A percentile compares a stretch with the other conserved stretches of the same genome.
Conservation (phyloP, 257 asterid species). For the Dorcoceras hygrometricum region DNA sequence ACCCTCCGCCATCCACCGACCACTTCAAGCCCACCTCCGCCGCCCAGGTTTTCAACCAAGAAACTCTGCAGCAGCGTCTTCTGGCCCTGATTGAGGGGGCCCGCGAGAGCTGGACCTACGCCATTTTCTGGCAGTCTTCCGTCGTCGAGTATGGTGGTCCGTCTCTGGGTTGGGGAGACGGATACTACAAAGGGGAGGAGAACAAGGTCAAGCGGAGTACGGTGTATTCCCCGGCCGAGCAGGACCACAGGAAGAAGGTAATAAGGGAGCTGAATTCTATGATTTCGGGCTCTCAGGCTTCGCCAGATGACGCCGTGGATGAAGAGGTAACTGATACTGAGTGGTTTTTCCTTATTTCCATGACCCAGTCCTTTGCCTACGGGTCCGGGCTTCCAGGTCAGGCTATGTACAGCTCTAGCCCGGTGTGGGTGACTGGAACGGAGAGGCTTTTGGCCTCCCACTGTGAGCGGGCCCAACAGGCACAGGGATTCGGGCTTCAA, state of each 20-base stretch:
- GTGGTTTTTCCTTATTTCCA: constrained; percentile 35
- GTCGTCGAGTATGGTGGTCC: constrained; percentile 19
- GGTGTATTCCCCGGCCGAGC: constrained; percentile 22
- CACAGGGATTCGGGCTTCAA: constrained; percentile 26
- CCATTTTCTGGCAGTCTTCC: constrained; percentile 79
- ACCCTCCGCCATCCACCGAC: constrained; percentile 20
- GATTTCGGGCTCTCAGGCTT: constrained; percentile 24
- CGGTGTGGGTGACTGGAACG: constrained; percentile 31
- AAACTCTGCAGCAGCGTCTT: constrained; percentile 63
- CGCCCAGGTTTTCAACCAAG: constrained; percentile 41
- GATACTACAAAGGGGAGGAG: constrained; percentile 38
- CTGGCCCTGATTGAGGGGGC: constrained; percentile 68
- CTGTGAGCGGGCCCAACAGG: constrained; percentile 29
- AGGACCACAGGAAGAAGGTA: constrained; percentile 32
- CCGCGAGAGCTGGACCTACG: constrained; percentile 73
- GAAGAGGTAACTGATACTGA: constrained; percentile 35
- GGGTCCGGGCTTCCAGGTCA: constrained; percentile 33
- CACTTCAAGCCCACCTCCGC: neutral
- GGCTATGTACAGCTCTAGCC: constrained; percentile 28
- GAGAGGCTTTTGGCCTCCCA: constrained; percentile 23
- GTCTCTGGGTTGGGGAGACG: constrained; percentile 36
- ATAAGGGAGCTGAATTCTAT: constrained; percentile 34
- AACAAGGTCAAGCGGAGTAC: constrained; percentile 22
- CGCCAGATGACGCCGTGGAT: constrained; percentile 30
- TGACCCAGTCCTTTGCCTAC: constrained; percentile 26